Evolutionary conservation across 2,329 filamentous ascomycete species (phyloP).

Genomic region (Mollisiaceae sp.): DNA sequence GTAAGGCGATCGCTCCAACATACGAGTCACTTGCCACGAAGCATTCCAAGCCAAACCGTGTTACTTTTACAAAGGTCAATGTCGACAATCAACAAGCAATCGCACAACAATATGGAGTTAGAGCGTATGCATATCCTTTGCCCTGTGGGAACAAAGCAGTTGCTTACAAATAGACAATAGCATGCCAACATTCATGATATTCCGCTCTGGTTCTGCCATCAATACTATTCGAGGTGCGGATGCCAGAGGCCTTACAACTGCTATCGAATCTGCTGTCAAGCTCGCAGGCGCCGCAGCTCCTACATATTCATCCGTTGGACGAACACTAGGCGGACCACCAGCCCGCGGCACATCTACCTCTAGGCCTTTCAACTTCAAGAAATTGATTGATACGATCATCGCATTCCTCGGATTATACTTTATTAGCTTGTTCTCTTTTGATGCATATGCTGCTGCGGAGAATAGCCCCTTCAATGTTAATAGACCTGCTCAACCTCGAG

Average conservation of each 20-base stretch:
- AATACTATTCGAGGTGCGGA: conserved; percentile 85
- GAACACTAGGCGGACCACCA: conserved; percentile 59
- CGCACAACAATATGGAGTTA: conserved; percentile 76
- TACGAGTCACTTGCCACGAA: conserved; percentile 85
- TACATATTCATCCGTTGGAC: conserved; percentile 59
- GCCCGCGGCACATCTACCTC: conserved; percentile 31
- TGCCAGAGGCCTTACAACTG: conserved; percentile 73
- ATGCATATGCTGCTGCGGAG: conserved; percentile 66
- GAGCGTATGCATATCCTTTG: conserved; percentile 59
- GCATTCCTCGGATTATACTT: conserved; percentile 66
- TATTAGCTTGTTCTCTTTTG: conserved; percentile 66
- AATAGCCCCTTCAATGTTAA: conserved; percentile 63
- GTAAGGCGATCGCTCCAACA: conserved; percentile 87
- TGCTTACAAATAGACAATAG: conserved; percentile 42
- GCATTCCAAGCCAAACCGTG: conserved; percentile 78
- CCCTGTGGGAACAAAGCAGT: background rate
- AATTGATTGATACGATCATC: conserved; percentile 55
- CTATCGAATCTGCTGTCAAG: conserved; percentile 73
- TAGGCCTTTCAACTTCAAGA: conserved; percentile 47
- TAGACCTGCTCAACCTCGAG: conserved; percentile 34
- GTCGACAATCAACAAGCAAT: conserved; percentile 83
- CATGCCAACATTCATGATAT: conserved; percentile 95
- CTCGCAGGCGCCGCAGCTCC: conserved; percentile 51
- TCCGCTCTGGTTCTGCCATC: conserved; percentile 74
- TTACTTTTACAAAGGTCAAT: conserved; percentile 92